Conservation (phyloP, 2,329 filamentous ascomycete species). For the Trichoderma hamatum region DNA sequence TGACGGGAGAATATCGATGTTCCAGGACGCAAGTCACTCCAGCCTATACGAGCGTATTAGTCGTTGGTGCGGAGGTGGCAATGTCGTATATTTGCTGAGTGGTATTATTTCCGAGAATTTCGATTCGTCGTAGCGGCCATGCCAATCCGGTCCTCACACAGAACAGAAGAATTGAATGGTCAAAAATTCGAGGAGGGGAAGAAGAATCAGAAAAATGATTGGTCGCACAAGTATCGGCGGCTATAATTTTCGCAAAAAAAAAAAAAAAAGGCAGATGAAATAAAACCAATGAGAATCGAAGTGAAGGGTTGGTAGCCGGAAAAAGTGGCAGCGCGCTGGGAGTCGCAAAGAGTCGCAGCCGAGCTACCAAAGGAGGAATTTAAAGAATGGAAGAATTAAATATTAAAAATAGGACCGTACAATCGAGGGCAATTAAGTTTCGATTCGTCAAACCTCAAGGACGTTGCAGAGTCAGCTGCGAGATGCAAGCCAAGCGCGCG, state of each 20-base stretch:
- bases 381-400: constrained; percentile 13
- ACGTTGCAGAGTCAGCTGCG: not conserved
- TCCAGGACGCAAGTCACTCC: not conserved
- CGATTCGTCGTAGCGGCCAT: constrained; percentile 21
- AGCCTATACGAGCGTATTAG: not conserved
- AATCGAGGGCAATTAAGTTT: not conserved
- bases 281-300: constrained; percentile 16
- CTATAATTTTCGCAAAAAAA: constrained; percentile 10
- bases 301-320: not conserved
- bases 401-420: constrained; percentile 1
- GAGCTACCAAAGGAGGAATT: not conserved
- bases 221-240: constrained; percentile 12
- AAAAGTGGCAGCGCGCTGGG: constrained; percentile 17
- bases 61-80: constrained; percentile 22
- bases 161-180: not conserved
- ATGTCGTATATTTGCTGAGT: not conserved
- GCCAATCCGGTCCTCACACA: constrained; percentile 20
- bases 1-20: not conserved
- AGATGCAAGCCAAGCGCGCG: constrained; percentile 17
- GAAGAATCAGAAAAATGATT: constrained; percentile 16
- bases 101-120: constrained; percentile 3
- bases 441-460: not conserved
- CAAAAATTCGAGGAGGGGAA: constrained; percentile 14
- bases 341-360: not conserved
- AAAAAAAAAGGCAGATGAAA: constrained; percentile 11